Percentiles rank a stretch among this genome's conserved stretches.
These are phyloP conservation scores for Rhododendron ovatum DNA, from an alignment of 148 eudicot species.

Conservation along the genomic window DNA sequence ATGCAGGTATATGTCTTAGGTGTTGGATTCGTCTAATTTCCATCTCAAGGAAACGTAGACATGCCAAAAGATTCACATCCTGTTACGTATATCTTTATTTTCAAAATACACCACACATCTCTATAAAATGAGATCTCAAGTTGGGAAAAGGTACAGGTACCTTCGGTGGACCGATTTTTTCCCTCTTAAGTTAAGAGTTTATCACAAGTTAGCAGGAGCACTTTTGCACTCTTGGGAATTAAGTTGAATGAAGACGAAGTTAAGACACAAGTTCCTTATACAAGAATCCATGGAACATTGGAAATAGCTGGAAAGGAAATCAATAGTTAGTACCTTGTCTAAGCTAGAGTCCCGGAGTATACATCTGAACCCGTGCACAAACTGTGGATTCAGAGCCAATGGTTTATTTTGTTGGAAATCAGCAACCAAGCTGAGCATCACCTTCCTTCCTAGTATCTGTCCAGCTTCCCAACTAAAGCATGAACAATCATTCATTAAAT, in stretches of 20 bases:
- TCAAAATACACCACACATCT: neutral
- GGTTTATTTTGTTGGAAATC: slow-evolving; percentile 83
- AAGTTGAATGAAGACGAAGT: neutral
- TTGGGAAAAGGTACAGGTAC: neutral
- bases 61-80: neutral
- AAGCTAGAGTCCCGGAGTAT: slow-evolving; percentile 60
- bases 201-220: neutral
- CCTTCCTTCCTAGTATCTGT: slow-evolving; percentile 73
- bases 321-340: slow-evolving; percentile 58
- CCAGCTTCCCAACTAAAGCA: slow-evolving; percentile 92
- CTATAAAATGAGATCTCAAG: neutral
- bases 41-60: neutral
- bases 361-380: slow-evolving; percentile 71
- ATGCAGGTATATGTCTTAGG: neutral
- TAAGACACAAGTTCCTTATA: neutral
- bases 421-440: slow-evolving; percentile 84
- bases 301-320: neutral
- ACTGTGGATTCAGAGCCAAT: slow-evolving; percentile 61
- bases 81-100: neutral
- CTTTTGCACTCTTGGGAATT: neutral
- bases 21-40: neutral
- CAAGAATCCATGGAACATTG: neutral
- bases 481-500: neutral
- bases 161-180: neutral
- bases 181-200: neutral